phyloP scores from a whole-genome alignment of 116 monocot species.

The Phalaenopsis hybrid region DNA sequence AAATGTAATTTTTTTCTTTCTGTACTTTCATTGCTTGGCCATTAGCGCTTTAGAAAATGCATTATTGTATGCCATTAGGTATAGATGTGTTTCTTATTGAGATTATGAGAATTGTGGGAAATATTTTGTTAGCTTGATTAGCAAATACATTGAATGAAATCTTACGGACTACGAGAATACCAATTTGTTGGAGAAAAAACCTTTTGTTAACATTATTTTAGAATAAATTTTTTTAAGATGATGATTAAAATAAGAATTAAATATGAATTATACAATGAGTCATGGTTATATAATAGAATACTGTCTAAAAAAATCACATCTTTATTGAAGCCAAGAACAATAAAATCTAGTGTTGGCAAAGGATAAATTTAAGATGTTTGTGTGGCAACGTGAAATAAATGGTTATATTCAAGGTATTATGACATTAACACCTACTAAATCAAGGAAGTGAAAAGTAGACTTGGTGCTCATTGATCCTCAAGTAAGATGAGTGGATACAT shows the following conservation, averaged over 20 bases:
- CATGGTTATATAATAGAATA: background rate
- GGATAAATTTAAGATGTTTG: no score
- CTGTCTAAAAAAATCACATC: background rate
- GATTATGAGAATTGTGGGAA: background rate
- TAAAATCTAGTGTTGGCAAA: background rate
- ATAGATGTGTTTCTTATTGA: no score
- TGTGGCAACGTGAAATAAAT: no score
- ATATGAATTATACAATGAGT: background rate
- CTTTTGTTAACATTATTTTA: background rate
- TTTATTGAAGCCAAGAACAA: background rate
- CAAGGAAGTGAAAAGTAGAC: background rate
- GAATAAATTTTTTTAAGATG: background rate
- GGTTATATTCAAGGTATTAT: background rate
- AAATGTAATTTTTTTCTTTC: background rate
- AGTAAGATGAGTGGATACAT: background rate
- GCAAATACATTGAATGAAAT: no score
- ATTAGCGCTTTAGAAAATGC: background rate
- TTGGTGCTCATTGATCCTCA: background rate
- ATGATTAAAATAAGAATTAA: background rate
- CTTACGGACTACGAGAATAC: background rate
- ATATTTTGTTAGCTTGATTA: background rate
- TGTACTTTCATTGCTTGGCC: background rate
- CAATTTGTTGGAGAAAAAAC: background rate
- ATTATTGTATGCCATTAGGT: background rate
- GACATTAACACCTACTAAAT: background rate